Base-by-base conservation (phyloP, 2,329 filamentous ascomycete species). In the Neofusicoccum kwambonambiense region DNA sequence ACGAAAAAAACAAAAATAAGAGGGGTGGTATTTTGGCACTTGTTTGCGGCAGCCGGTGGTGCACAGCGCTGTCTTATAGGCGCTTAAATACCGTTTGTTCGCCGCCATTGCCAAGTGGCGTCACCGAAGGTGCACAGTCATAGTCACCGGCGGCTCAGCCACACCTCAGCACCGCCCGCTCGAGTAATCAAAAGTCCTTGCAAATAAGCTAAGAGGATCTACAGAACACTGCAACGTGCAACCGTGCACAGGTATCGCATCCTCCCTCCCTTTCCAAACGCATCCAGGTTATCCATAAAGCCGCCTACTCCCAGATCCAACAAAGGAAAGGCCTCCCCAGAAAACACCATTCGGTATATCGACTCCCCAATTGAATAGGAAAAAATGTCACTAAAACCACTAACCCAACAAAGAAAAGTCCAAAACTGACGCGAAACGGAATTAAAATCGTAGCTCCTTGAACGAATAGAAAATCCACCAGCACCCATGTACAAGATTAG, bases 401-500 rank as follows among this genome's bases (percentile, higher is more conserved):
- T 39, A 41, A 39, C 17, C 44, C 31, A 39, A 57, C 17, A 41
- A 31, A 17, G 27, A n/a, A 31, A 39, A 35, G 37, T 5, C 13
- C n/a, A 45, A 47, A 34, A 37, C 15, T 17, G 17, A 51, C 13
- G n/a, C 15, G 34, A 19, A 35, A 34, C 27, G 19, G 31, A 34
- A 44, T 58, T 31, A 19, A 58, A 45, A 58, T 8, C 22, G 11
- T 27, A 34, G 12, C 56, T 47, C 54, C 39, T 5, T 22, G 8
- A 54, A 31, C 27, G 31, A 41, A 17, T 5, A 17, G n/a, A 44
- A 44, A 9, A 11, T 22, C 39, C 54, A 31, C 22, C 11, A 44
- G 37, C 27, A 13, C 50, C 51, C 51, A 54, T 64, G 62, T 64
- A 64, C 62, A 64, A 64, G 51, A 57, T 64, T 64, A 64, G 51